Evolutionary conservation across 345 rosid species (phyloP), one percentile per base, ranked within the genome.

Genomic region (Linum trigynum): DNA sequence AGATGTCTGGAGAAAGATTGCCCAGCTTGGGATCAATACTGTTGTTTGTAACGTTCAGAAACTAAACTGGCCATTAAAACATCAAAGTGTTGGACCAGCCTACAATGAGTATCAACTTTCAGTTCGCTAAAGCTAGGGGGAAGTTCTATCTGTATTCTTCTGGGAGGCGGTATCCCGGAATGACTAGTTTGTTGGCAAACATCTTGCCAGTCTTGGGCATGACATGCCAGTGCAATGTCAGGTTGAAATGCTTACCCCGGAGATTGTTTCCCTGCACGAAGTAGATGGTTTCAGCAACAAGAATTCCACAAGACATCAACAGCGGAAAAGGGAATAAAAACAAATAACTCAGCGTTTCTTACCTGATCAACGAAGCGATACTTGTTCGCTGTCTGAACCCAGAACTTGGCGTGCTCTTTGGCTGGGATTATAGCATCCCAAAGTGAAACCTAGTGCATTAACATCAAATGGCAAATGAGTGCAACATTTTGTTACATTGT

Each of bases 361-460:
- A 91, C 97, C 90, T 95, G 99, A 71, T 95, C 99, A 65, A 91
- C 80, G 76, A 95, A 87, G 5, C 96, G 96, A 61, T 95, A 95
- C 73, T 91, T 91, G 84, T 89, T 95, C 48, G 88, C 78, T 40
- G 85, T 78, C 57, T 84, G 89, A 64, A 81, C 71, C 85, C 87
- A 73, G 73, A 95, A 91, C 72, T 82, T 91, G 3, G 96, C 97
- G 55, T 81, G 75, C 74, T 87, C 99, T 77, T 91, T 86, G 59
- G 75, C 61, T 41, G 96, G 91, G 67, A 95, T 87, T 23, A 95
- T 91, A 4, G 84, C 91, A 77, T 95, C 99, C 99, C 99, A 95
- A 67, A 95, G 81, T 11, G 99, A 95, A 6, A 91, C 85, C 99
- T 95, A 68, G 63, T 36, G 39, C 43, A 69, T 38, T 10, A 39